A percentile compares a stretch with the other conserved stretches of the same genome.
Evolutionary conservation across 179 eudicot species (phyloP).

Genomic region (Amaranthus tricolor): DNA sequence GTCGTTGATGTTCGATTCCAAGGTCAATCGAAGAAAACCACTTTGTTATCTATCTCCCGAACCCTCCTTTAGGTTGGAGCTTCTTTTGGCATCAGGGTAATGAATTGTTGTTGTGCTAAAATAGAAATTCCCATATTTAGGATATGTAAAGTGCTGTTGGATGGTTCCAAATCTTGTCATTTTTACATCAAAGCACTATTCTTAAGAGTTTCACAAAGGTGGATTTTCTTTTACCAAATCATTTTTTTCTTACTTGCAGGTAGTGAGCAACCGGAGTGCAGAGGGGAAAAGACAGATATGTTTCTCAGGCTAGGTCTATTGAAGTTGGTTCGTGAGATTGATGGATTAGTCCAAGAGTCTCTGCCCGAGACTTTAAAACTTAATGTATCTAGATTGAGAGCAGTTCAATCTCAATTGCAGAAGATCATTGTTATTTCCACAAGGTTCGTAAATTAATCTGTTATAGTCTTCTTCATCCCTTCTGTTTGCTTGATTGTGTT

Average conservation of each 20-base stretch:
- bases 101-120: neutral
- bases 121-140: neutral
- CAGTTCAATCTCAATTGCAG: constrained; percentile 72
- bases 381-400: constrained; percentile 61
- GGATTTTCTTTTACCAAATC: neutral
- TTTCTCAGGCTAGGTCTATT: constrained; percentile 69
- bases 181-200: neutral
- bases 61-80: no score
- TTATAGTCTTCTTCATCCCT: neutral
- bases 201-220: neutral
- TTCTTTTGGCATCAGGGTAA: no score
- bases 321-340: constrained; percentile 61
- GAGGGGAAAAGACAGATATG: constrained; percentile 74
- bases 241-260: constrained; percentile 29
- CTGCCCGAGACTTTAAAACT: constrained; percentile 87
- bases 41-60: no score
- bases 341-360: constrained; percentile 56
- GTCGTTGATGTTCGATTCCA: no score
- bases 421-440: constrained; percentile 74
- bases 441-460: constrained; percentile 42
- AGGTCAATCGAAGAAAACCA: no score
- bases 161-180: neutral
- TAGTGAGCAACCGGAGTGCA: constrained; percentile 58
- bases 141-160: neutral
- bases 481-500: neutral